A percentile compares a stretch with the other conserved stretches of the same genome.
These are phyloP conservation scores for Mycena galopus DNA, from an alignment of 768 basidiomycete species.

Conservation along the genomic window DNA sequence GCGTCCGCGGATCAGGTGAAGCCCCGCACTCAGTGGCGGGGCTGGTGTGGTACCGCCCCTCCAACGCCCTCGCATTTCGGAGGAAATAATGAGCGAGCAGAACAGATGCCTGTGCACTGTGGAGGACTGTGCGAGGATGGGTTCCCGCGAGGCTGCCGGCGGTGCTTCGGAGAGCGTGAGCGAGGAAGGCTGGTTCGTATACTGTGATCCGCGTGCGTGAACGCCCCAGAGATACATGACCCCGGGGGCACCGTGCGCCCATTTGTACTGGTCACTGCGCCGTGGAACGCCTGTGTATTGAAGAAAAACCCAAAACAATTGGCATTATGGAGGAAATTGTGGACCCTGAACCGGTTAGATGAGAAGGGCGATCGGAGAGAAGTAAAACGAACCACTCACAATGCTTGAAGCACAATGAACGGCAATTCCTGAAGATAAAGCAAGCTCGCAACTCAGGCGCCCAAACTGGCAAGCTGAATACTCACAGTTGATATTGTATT, in stretches of 20 bases:
- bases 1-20: slow-evolving; percentile 41
- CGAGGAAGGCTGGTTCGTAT: slow-evolving; percentile 51
- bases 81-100: slow-evolving; percentile 61
- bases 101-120: slow-evolving; percentile 54
- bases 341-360: slow-evolving; percentile 13
- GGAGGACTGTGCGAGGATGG: slow-evolving; percentile 48
- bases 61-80: slow-evolving; percentile 52
- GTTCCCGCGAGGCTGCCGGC: slow-evolving; percentile 46
- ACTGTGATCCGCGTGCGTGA: slow-evolving; percentile 38
- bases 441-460: not conserved
- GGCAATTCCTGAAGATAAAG: slow-evolving; percentile 18
- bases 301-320: slow-evolving; percentile 62
- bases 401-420: slow-evolving; percentile 30
- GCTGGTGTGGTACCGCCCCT: slow-evolving; percentile 58
- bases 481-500: slow-evolving; percentile 26
- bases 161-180: slow-evolving; percentile 48
- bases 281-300: slow-evolving; percentile 53
- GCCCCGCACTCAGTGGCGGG: slow-evolving; percentile 46
- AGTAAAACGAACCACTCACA: not conserved
- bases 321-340: slow-evolving; percentile 52
- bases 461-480: not conserved
- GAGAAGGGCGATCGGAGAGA: not conserved
- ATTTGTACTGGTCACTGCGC: slow-evolving; percentile 36
- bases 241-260: slow-evolving; percentile 36
- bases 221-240: slow-evolving; percentile 44